A percentile compares a stretch with the other conserved stretches of the same genome.
Conservation (phyloP, 352 stramenopile species). For the Globisporangium emineosum region DNA sequence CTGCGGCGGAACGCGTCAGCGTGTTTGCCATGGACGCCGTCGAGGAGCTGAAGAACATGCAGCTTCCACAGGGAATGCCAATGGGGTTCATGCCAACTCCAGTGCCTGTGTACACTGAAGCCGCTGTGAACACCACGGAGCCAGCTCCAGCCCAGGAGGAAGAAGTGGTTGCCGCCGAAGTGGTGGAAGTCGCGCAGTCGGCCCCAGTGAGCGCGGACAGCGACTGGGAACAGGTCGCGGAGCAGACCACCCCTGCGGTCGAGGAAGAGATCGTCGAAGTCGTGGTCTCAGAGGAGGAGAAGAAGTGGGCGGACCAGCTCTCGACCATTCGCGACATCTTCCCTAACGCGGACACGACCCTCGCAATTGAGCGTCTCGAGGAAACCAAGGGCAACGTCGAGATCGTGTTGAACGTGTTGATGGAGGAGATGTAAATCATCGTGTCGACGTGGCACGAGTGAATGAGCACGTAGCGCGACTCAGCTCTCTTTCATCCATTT, state of each 20-base stretch:
- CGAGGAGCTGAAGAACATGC: conserved; percentile 64
- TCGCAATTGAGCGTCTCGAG: conserved; percentile 66
- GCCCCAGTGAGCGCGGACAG: conserved; percentile 35
- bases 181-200: conserved; percentile 24
- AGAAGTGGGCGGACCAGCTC: conserved; percentile 76
- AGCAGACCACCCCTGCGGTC: conserved; percentile 24
- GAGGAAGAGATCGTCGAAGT: conserved; percentile 43
- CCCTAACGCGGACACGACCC: conserved; percentile 41
- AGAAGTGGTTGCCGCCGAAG: conserved; percentile 19
- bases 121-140: conserved; percentile 17
- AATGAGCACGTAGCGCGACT: neutral
- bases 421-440: conserved; percentile 69
- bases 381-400: conserved; percentile 80
- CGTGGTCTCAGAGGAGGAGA: conserved; percentile 56
- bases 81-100: conserved; percentile 5
- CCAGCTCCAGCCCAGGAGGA: conserved; percentile 26
- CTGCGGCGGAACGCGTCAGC: conserved; percentile 35
- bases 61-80: conserved; percentile 13
- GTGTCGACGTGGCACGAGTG: neutral
- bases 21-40: conserved; percentile 58
- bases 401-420: conserved; percentile 76
- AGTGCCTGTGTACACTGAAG: conserved; percentile 22
- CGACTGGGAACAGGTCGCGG: conserved; percentile 67
- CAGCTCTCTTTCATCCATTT: neutral
- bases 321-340: conserved; percentile 77